Evolutionary conservation across 192 early-diverging fungal species (phyloP).

Genomic region (Paraglomus occultum): DNA sequence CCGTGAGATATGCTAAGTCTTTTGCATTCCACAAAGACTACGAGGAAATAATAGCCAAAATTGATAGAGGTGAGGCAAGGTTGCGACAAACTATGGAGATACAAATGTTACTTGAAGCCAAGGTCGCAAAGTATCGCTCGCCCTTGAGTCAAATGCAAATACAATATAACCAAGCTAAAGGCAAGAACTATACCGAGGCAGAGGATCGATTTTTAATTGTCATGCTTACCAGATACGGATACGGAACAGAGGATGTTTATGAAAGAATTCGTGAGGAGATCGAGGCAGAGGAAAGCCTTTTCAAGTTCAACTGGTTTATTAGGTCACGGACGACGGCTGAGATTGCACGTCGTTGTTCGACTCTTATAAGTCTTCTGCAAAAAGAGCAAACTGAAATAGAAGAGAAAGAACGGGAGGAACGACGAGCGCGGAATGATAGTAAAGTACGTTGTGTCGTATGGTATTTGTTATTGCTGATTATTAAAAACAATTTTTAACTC

Average conservation of each 20-base stretch:
- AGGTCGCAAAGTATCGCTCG: slow-evolving; percentile 65
- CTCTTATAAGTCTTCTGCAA: slow-evolving; percentile 66
- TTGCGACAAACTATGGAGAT: slow-evolving; percentile 78
- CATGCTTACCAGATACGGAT: slow-evolving; percentile 82
- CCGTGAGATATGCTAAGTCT: background rate
- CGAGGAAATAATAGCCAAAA: slow-evolving; percentile 80
- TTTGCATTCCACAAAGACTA: slow-evolving; percentile 52
- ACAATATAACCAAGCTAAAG: slow-evolving; percentile 84
- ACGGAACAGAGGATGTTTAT: slow-evolving; percentile 89
- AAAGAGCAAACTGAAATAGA: slow-evolving; percentile 55
- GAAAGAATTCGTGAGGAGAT: slow-evolving; percentile 90
- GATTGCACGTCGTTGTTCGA: slow-evolving; percentile 79
- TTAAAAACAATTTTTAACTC: too few relatives aligned
- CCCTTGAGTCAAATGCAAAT: slow-evolving; percentile 90
- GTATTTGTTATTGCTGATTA: too few relatives aligned
- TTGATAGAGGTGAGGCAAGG: slow-evolving; percentile 86
- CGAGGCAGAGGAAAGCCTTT: slow-evolving; percentile 67
- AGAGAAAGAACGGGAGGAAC: slow-evolving; percentile 30
- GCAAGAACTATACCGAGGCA: slow-evolving; percentile 92
- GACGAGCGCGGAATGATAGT: too few relatives aligned
- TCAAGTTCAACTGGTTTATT: slow-evolving; percentile 98
- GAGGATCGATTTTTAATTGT: slow-evolving; percentile 97
- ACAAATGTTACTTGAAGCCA: slow-evolving; percentile 75
- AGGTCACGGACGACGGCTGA: slow-evolving; percentile 90
- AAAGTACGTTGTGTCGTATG: too few relatives aligned